These are phyloP conservation scores for Tricholoma sp. DNA, from an alignment of 768 basidiomycete species.

Conservation along the genomic window DNA sequence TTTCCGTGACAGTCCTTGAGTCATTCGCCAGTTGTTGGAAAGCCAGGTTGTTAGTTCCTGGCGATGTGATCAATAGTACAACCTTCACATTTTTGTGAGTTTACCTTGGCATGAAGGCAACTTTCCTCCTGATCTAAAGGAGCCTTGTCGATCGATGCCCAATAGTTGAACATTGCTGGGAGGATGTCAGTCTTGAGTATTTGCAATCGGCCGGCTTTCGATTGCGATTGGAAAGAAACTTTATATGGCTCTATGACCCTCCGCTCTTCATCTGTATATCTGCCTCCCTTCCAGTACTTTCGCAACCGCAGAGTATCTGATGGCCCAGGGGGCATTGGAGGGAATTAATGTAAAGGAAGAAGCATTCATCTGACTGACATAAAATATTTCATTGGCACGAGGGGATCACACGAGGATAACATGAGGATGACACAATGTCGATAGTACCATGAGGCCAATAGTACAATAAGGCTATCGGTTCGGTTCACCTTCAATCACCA, in stretches of 20 bases:
- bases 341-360: no score
- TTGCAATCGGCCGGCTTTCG: no score
- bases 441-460: no score
- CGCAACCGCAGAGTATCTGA: neutral
- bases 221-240: no score
- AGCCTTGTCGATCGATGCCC: constrained; percentile 11
- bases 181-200: no score
- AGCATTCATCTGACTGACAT: no score
- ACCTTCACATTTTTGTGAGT: neutral
- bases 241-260: neutral
- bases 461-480: no score
- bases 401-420: neutral
- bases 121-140: constrained; percentile 5
- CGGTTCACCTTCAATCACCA: no score
- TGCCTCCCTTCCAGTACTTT: neutral
- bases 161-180: no score
- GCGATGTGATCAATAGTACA: neutral
- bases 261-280: neutral
- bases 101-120: neutral
- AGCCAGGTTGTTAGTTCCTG: no score
- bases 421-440: neutral
- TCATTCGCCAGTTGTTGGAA: no score
- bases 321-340: neutral
- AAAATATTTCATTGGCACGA: neutral
- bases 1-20: neutral